These are phyloP conservation scores for Delonix regia DNA, from an alignment of 306 rosid species.

Conservation along the genomic window DNA sequence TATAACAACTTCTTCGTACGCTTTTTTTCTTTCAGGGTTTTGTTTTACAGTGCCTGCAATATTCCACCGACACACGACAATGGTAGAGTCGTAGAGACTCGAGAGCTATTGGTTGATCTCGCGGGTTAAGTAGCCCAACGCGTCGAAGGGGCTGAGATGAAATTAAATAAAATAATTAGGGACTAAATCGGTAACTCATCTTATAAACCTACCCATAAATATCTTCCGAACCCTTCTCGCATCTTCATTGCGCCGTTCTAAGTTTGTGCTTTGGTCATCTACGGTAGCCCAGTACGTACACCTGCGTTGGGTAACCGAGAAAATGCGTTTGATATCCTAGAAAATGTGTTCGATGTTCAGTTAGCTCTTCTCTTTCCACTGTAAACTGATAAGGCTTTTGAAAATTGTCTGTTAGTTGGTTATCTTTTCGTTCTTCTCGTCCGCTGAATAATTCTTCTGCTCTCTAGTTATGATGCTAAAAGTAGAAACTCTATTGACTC, in stretches of 20 bases:
- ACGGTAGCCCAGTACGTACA: background rate
- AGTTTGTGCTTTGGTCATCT: background rate
- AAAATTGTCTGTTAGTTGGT: background rate
- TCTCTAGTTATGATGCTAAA: background rate
- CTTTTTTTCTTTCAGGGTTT: background rate
- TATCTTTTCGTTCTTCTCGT: background rate
- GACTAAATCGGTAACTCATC: background rate
- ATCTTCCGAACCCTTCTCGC: background rate
- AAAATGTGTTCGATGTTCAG: background rate
- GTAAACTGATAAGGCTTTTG: background rate
- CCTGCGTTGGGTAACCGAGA: background rate
- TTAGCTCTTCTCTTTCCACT: background rate
- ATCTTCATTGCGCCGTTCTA: background rate
- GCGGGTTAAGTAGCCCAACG: background rate
- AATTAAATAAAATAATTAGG: background rate
- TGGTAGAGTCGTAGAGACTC: background rate
- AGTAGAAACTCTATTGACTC: background rate
- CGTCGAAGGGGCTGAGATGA: constrained; percentile 6
- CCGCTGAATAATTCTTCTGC: background rate
- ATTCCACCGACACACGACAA: constrained; percentile 40
- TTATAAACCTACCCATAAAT: background rate
- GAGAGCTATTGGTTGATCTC: background rate
- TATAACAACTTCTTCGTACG: background rate
- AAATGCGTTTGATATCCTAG: background rate
- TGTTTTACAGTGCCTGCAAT: background rate